Conservation (phyloP, 2,329 filamentous ascomycete genomes). For the Neonectria neomacrospora region DNA sequence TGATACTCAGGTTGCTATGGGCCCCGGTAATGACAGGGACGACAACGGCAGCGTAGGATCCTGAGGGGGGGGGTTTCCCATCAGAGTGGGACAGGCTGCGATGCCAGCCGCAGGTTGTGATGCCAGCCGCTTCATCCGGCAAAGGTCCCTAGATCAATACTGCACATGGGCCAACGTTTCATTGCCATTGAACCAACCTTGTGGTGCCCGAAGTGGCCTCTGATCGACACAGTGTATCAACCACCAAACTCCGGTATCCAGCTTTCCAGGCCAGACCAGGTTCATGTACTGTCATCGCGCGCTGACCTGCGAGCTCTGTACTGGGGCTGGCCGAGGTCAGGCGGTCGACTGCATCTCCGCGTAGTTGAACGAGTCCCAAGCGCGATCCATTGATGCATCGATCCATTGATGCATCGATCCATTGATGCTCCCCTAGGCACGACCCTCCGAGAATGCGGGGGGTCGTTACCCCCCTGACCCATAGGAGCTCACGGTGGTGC, state of each 20-base stretch:
- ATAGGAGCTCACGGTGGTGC: conserved; percentile 14
- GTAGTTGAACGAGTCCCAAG: conserved; percentile 7
- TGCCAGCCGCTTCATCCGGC: conserved; percentile 22
- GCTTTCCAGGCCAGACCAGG: conserved; percentile 6
- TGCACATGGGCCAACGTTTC: conserved; percentile 7
- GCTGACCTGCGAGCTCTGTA: neutral
- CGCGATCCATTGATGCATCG: conserved; percentile 7
- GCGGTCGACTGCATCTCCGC: conserved; percentile 9
- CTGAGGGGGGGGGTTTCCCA: conserved; percentile 7
- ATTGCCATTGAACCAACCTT: conserved; percentile 8
- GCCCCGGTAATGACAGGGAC: conserved; percentile 1
- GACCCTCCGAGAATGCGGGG: conserved; percentile 9
- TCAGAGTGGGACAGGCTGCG: conserved; percentile 21
- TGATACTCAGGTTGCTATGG: conserved; percentile 1
- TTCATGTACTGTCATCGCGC: conserved; percentile 9
- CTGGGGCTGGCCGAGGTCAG: conserved; percentile 10
- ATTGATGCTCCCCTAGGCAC: conserved; percentile 6
- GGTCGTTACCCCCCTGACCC: neutral
- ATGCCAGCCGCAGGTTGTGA: conserved; percentile 21
- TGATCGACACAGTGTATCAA: conserved; percentile 2
- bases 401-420: conserved; percentile 16
- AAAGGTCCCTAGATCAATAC: conserved; percentile 10
- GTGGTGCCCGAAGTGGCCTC: conserved; percentile 1
- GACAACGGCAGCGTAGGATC: conserved; percentile 5
- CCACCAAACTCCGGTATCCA: conserved; percentile 11